phyloP scores from a whole-genome alignment of 2,329 filamentous ascomycete genomes.

The Microascus cirrosus region DNA sequence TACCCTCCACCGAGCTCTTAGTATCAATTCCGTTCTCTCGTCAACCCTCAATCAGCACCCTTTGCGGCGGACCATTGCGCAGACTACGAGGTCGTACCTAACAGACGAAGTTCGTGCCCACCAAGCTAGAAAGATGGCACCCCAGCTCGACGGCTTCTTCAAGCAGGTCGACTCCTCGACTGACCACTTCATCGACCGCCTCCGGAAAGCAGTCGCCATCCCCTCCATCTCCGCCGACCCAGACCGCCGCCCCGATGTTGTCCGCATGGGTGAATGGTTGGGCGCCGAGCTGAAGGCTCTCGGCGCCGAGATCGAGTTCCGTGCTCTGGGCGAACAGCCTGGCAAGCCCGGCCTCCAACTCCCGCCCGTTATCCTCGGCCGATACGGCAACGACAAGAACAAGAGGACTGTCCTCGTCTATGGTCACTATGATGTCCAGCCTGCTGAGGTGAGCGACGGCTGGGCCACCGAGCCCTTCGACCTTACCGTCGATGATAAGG shows the following conservation, averaged over 20 bases:
- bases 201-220: slow-evolving; percentile 88
- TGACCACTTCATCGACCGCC: slow-evolving; percentile 75
- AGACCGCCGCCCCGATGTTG: slow-evolving; percentile 77
- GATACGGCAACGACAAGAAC: slow-evolving; percentile 83
- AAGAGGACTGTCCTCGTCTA: slow-evolving; percentile 96
- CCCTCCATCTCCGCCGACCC: slow-evolving; percentile 92
- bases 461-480: slow-evolving; percentile 95
- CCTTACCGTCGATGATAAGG: slow-evolving; percentile 77
- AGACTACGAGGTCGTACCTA: slow-evolving; percentile 28
- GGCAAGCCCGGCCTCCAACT: slow-evolving; percentile 84
- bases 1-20: background rate
- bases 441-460: slow-evolving; percentile 82
- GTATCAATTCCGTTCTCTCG: background rate
- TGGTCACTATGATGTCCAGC: slow-evolving; percentile 97
- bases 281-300: slow-evolving; percentile 70
- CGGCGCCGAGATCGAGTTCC: slow-evolving; percentile 78
- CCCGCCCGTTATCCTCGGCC: slow-evolving; percentile 81
- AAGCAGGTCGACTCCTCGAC: slow-evolving; percentile 77
- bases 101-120: slow-evolving; percentile 41
- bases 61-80: slow-evolving; percentile 5
- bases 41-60: background rate
- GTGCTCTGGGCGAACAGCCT: slow-evolving; percentile 82
- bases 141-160: slow-evolving; percentile 85
- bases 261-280: slow-evolving; percentile 93
- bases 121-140: slow-evolving; percentile 70